Evolutionary conservation across 208 protist species (phyloP).

Genomic region (Entamoeba invadens): DNA sequence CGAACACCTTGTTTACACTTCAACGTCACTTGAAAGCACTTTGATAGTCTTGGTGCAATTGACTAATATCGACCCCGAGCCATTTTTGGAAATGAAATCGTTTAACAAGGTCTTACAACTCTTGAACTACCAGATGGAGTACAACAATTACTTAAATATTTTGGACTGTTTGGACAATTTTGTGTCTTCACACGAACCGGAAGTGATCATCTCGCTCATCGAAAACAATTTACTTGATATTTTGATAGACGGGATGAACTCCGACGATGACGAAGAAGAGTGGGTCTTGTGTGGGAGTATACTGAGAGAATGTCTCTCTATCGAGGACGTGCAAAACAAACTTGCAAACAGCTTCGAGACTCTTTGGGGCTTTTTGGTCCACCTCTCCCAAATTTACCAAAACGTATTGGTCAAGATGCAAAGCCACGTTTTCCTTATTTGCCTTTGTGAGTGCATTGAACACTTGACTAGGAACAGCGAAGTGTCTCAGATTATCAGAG

Average conservation of each 20-base stretch:
- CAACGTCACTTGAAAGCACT: neutral
- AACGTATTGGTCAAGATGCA: neutral
- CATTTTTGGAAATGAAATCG: neutral
- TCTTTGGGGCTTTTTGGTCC: neutral
- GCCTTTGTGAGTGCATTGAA: neutral
- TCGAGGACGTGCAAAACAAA: neutral
- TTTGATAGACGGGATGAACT: neutral
- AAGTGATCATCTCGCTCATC: neutral
- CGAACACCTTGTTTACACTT: neutral
- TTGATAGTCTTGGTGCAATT: neutral
- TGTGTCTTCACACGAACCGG: neutral
- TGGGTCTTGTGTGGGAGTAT: neutral
- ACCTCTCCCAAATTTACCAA: neutral
- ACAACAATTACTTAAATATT: neutral
- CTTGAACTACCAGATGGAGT: neutral
- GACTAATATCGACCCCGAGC: neutral
- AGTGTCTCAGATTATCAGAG: too few relatives aligned
- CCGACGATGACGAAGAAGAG: neutral
- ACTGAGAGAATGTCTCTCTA: neutral
- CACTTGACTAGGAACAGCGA: neutral
- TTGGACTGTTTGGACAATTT: neutral
- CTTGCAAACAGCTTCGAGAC: neutral
- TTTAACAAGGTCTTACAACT: neutral
- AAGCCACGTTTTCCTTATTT: neutral
- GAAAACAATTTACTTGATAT: neutral